phyloP scores from a whole-genome alignment of 192 early-diverging fungal genomes.

The Podila epigama region DNA sequence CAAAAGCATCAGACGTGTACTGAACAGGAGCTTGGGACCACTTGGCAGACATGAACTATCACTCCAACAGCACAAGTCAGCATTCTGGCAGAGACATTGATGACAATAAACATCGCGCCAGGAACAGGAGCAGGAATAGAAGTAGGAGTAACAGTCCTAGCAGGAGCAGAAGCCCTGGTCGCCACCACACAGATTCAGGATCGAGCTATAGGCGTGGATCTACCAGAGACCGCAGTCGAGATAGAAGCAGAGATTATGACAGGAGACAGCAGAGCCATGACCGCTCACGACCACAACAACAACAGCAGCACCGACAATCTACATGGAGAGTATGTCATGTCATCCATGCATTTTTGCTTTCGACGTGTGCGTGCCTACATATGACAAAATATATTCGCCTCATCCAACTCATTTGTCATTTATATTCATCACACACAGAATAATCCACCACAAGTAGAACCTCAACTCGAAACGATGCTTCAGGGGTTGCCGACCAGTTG shows the following conservation, averaged over 20 bases:
- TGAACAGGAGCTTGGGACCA: no score
- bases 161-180: conserved; percentile 17
- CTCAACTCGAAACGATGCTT: conserved; percentile 28
- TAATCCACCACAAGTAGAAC: conserved; percentile 6
- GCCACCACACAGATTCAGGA: not conserved
- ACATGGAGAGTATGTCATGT: conserved; percentile 7
- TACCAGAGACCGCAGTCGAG: not conserved
- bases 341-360: not conserved
- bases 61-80: not conserved
- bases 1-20: no score
- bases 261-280: not conserved
- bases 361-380: no score
- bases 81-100: not conserved
- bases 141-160: conserved; percentile 6
- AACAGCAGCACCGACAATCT: not conserved
- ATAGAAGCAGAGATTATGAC: not conserved
- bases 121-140: not conserved
- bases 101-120: not conserved
- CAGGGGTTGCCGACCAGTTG: conserved; percentile 21
- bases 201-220: not conserved
- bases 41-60: not conserved
- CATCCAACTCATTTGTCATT: not conserved
- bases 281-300: not conserved
- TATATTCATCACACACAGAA: not conserved
- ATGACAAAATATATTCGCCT: not conserved